These are phyloP conservation scores for Ustilago loliicola DNA, from an alignment of 1,284 basidiomycete genomes.

Conservation along the genomic window DNA sequence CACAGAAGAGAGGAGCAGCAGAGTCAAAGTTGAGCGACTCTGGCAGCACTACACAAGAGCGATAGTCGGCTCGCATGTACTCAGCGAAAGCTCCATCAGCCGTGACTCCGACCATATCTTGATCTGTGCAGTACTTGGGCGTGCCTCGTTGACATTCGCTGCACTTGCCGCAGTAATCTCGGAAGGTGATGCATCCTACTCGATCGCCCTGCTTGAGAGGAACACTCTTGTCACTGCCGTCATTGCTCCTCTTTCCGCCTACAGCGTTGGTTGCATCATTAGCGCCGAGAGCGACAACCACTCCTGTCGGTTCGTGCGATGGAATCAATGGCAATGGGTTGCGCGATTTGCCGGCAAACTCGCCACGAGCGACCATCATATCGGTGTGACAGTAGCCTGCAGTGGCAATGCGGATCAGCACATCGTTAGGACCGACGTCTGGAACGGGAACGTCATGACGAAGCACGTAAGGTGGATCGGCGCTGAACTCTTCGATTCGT, in stretches of 20 bases:
- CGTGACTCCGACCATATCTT: conserved; percentile 52
- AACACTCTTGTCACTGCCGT: background rate
- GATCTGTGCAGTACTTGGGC: conserved; percentile 48
- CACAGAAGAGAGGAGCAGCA: conserved; percentile 72
- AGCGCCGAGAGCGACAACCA: conserved; percentile 37
- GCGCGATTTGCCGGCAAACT: conserved; percentile 38
- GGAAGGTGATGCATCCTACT: conserved; percentile 61
- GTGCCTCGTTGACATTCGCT: conserved; percentile 45
- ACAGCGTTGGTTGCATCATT: conserved; percentile 15
- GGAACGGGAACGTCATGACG: conserved; percentile 35
- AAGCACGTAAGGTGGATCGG: conserved; percentile 39
- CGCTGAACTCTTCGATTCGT: conserved; percentile 38
- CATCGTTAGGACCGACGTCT: conserved; percentile 26
- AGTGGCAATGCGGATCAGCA: conserved; percentile 46
- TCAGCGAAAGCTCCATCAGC: conserved; percentile 60
- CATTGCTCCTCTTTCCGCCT: conserved; percentile 17
- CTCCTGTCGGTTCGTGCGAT: conserved; percentile 57
- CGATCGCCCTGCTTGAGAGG: conserved; percentile 57
- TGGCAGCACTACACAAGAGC: conserved; percentile 57
- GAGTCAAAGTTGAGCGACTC: conserved; percentile 47
- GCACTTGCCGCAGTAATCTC: conserved; percentile 53
- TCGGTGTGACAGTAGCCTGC: conserved; percentile 60
- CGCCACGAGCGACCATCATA: conserved; percentile 50
- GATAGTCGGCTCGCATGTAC: conserved; percentile 53
- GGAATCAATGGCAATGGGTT: conserved; percentile 46